Conservation (phyloP, 2,329 filamentous ascomycete species). For the Exserohilum rostratum region DNA sequence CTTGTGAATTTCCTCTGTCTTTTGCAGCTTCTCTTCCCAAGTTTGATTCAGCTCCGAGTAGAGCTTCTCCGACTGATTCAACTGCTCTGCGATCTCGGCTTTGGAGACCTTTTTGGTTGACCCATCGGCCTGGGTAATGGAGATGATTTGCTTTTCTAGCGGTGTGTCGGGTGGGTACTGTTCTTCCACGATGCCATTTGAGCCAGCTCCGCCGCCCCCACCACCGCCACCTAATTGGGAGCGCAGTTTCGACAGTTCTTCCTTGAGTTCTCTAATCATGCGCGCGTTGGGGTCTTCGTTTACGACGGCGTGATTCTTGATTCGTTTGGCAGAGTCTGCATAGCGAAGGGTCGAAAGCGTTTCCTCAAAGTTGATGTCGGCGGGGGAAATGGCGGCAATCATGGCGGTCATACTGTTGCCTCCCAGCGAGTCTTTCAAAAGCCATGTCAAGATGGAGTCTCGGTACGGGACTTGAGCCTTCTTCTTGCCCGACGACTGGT, state of each 20-base stretch:
- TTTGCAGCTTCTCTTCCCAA: conserved; percentile 94
- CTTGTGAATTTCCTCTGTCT: conserved; percentile 97
- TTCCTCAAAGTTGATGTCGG: conserved; percentile 99
- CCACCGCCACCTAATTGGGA: conserved; percentile 71
- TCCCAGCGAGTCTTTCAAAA: conserved; percentile 94
- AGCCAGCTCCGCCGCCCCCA: conserved; percentile 47
- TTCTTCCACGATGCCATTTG: conserved; percentile 64
- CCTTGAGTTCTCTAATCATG: conserved; percentile 98
- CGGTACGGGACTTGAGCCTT: conserved; percentile 87
- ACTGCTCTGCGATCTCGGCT: conserved; percentile 94
- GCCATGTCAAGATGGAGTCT: conserved; percentile 95
- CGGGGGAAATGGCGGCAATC: conserved; percentile 98
- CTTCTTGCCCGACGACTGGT: conserved; percentile 84
- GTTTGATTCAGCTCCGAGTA: conserved; percentile 96
- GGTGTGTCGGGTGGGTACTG: conserved; percentile 92
- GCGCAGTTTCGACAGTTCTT: conserved; percentile 84
- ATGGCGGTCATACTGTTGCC: conserved; percentile 99
- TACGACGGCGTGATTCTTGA: conserved; percentile 99
- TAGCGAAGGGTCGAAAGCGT: conserved; percentile 95
- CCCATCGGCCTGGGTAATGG: conserved; percentile 85
- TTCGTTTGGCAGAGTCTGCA: conserved; percentile 95
- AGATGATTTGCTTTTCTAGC: conserved; percentile 93
- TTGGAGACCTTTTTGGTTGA: conserved; percentile 94
- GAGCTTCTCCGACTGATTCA: conserved; percentile 95
- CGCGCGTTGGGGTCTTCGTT: conserved; percentile 98